Base-by-base conservation (phyloP, 1,139 yeast genomes). In the Nakaseomyces bracarensis region DNA sequence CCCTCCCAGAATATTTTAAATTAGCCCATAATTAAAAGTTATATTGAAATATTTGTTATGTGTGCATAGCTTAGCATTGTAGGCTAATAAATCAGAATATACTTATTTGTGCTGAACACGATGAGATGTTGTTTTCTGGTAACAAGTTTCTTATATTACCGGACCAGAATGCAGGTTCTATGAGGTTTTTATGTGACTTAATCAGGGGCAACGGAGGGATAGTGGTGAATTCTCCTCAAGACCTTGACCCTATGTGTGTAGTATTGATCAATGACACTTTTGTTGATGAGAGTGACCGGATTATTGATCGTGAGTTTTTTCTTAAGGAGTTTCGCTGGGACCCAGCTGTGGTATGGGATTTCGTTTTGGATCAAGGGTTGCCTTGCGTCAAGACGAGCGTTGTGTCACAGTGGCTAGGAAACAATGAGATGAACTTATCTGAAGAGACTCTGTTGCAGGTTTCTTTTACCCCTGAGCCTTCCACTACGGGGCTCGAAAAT, bases 121-220 rank as follows among this genome's bases (percentile, higher is more conserved):
- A 30, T 30, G 34, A 18, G 22, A 46, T 46, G 44, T 21, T 54
- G 23, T 52, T 57, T 27, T 38, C 42, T 8, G 47, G 44, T 4
- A 30, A 35, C 11, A 47, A 39, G n/a, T 57, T 58, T 40, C 23
- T 55, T 4, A 39, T 58, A 15, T 38, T 58, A 23, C 63, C 63
- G 2, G 55, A 51, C 43, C 28, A 43, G 27, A 39, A 37, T 19
- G 39, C 54, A 2, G 37, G 51, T 4, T 41, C 50, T 3, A 38
- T 46, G 3, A 29, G 38, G n/a, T 47, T 52, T 30, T 21, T 54
- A 14, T 37, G 47, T 3, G 31, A 46, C 9, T 18, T 55, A 33
- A 43, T 57, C 1, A 38, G 45, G 22, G 38, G 48, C 11, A 54
- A 66, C 43, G 73, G 71, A 3, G 74, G 72, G 0, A 41, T 41